Conservation (phyloP, 2,329 filamentous ascomycete genomes). For the Exserohilum turcica region DNA sequence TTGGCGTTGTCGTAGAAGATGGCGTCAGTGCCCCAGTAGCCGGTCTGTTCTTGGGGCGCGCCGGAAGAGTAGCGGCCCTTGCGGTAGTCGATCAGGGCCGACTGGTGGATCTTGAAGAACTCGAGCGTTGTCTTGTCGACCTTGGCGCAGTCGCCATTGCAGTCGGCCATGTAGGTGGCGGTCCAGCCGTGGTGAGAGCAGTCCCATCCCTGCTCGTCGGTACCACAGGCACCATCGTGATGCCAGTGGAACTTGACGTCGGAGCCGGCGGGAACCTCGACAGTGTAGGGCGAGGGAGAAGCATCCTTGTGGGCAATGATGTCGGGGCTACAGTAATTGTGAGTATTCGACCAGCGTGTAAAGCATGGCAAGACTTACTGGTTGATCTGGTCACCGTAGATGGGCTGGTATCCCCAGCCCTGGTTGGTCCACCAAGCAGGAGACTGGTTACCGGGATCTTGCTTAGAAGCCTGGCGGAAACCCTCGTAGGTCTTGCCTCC, state of each 20-base stretch:
- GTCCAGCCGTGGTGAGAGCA: slow-evolving; percentile 44
- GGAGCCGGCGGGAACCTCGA: slow-evolving; percentile 33
- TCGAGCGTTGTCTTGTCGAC: slow-evolving; percentile 37
- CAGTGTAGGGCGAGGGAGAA: slow-evolving; percentile 37
- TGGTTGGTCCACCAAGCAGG: slow-evolving; percentile 44
- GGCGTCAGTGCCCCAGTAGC: slow-evolving; percentile 41
- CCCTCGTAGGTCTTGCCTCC: slow-evolving; percentile 38
- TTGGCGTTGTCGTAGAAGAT: slow-evolving; percentile 45
- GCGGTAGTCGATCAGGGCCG: slow-evolving; percentile 35
- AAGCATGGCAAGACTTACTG: not conserved
- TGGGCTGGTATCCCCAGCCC: slow-evolving; percentile 40
- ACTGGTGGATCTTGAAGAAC: slow-evolving; percentile 46
- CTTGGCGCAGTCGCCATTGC: slow-evolving; percentile 42
- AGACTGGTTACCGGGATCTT: slow-evolving; percentile 32
- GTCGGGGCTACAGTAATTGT: slow-evolving; percentile 14
- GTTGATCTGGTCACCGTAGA: slow-evolving; percentile 35
- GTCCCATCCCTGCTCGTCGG: slow-evolving; percentile 39
- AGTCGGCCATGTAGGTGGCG: slow-evolving; percentile 39
- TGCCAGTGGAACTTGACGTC: slow-evolving; percentile 42
- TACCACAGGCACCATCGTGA: slow-evolving; percentile 33
- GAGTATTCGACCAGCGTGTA: not conserved
- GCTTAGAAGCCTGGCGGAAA: slow-evolving; percentile 33
- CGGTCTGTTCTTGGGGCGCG: slow-evolving; percentile 26
- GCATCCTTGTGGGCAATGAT: slow-evolving; percentile 43
- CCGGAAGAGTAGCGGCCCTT: slow-evolving; percentile 34